Conservation (phyloP, 148 eudicot genomes). For the Fagopyrum esculentum region DNA sequence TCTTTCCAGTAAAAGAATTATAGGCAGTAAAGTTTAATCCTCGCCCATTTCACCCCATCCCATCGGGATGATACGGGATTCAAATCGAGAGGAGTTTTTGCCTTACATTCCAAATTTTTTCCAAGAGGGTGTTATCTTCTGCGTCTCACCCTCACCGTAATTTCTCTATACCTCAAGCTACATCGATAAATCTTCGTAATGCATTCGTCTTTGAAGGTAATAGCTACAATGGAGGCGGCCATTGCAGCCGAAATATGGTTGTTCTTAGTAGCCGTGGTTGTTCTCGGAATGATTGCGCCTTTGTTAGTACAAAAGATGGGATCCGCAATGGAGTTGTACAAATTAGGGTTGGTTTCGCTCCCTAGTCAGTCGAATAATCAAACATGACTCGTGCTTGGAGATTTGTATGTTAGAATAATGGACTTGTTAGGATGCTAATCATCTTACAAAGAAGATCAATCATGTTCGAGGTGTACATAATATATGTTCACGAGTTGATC, state of each 20-base stretch:
- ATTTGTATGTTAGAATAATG: neutral
- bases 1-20: neutral
- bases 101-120: neutral
- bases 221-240: slow-evolving; percentile 2
- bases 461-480: neutral
- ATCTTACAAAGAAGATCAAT: neutral
- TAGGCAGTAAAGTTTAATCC: neutral
- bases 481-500: neutral
- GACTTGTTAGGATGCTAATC: neutral
- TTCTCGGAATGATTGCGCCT: neutral
- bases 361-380: neutral
- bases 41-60: neutral
- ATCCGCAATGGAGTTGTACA: neutral
- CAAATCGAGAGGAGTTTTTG: neutral
- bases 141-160: neutral
- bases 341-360: neutral
- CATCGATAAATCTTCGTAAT: neutral
- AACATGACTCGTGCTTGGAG: neutral
- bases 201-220: slow-evolving; percentile 1
- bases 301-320: neutral
- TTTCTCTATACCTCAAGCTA: neutral
- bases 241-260: neutral
- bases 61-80: neutral
- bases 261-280: neutral
- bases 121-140: neutral